Base-by-base conservation (phyloP, 2,329 filamentous ascomycete genomes). In the Ophiocordyceps polyrhachis-furcata region DNA sequence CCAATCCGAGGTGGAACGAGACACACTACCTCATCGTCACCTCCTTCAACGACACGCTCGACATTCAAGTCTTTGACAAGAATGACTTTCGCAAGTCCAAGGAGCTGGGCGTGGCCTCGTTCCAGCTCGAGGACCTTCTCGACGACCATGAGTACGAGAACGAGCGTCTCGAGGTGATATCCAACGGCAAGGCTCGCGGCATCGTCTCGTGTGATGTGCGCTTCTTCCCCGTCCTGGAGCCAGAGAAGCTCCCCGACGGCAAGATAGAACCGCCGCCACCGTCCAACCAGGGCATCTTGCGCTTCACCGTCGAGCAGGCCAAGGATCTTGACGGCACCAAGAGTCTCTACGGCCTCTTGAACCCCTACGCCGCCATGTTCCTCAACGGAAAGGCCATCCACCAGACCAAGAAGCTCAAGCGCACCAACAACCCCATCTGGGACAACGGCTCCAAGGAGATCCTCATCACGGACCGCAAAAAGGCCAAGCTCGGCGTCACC, bases 11-110 rank as follows among this genome's bases (percentile, higher is more conserved):
- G 54, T 98, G 91, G 91, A 93, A 91, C 56, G 89, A 98, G 64
- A 98, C 91, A 0, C 79, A 95, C 57, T 95, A 95, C 59, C 77
- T 96, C 53, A 91, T 98, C 51, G 72, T 98, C 51, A 93, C 86
- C 1, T 93, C 86, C 4, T 82, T 93, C 58, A 83, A 83, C 47
- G 91, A 98, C 58, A 73, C 82, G 25, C 70, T 98, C 45, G 91
- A 89, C 20, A 73, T 98, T 46, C 77, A 83, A 46, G 61, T 94
- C 28, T 94, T 79, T 55, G 91, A 98, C 61, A 95, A 81, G 71
- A 98, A 98, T 55, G 91, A 95, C 47, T 83, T 83, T 62, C 80
- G 91, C 51, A 98, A 96, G 65, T 88, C 95, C 65, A 95, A 95
- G 66, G 86, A 95, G 60, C 74, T 98, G 42, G 91, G 89, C 45